Evolutionary conservation across 352 stramenopile species (phyloP).

Genomic region (Globisporangium orthogonon): DNA sequence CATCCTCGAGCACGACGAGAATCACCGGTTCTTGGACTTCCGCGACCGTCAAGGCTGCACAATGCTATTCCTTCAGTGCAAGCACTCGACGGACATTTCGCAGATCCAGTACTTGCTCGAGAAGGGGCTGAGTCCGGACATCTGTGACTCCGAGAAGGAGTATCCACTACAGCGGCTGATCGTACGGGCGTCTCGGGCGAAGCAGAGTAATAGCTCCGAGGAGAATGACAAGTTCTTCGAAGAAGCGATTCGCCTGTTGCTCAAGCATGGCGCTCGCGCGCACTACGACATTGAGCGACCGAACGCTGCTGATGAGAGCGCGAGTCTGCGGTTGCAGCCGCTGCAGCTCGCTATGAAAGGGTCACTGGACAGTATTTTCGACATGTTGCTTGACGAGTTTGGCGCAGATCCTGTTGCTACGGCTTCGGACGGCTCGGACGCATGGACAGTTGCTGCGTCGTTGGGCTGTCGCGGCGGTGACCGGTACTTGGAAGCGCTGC

Average conservation of each 20-base stretch:
- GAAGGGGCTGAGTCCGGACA: slow-evolving; percentile 68
- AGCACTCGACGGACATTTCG: slow-evolving; percentile 49
- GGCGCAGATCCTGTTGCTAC: slow-evolving; percentile 26
- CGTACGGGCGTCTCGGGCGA: slow-evolving; percentile 18
- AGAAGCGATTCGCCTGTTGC: slow-evolving; percentile 39
- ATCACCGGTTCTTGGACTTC: slow-evolving; percentile 63
- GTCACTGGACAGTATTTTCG: slow-evolving; percentile 34
- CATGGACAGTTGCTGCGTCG: slow-evolving; percentile 49
- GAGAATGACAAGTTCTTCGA: slow-evolving; percentile 26
- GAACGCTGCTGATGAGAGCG: slow-evolving; percentile 14
- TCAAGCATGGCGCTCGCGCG: slow-evolving; percentile 36
- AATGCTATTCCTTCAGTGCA: slow-evolving; percentile 79
- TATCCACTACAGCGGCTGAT: slow-evolving; percentile 63
- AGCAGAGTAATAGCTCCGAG: background rate
- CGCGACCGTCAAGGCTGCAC: slow-evolving; percentile 65
- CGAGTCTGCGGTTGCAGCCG: slow-evolving; percentile 28
- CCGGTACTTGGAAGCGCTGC: slow-evolving; percentile 38
- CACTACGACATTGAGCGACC: slow-evolving; percentile 37
- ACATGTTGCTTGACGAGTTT: slow-evolving; percentile 40
- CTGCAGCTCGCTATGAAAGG: slow-evolving; percentile 54
- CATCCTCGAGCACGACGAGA: slow-evolving; percentile 51
- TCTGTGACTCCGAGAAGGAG: slow-evolving; percentile 48
- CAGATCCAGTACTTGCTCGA: slow-evolving; percentile 66
- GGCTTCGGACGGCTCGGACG: slow-evolving; percentile 38
- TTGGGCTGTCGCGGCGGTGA: slow-evolving; percentile 29